Base-by-base conservation (phyloP, 148 eudicot genomes). In the Silene uniflora region DNA sequence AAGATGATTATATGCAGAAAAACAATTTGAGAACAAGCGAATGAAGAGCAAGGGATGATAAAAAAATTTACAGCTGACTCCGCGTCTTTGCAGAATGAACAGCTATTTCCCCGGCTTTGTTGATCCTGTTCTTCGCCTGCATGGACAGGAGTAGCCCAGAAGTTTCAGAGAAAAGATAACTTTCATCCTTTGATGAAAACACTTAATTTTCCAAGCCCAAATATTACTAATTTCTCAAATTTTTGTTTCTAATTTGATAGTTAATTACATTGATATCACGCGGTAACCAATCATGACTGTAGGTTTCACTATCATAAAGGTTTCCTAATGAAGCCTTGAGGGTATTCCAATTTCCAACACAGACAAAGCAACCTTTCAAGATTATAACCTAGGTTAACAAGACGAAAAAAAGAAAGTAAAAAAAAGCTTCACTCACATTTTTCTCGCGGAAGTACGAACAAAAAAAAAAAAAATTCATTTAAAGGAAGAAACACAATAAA, bases 91-190 rank as follows among this genome's bases (percentile, higher is more conserved):
- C 80, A 1, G 98, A 94, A 78, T 97, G 88, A 60, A 92, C 74
- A 78, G 89, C 96, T 68, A 94, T 83, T 83, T 90, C 97, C 63
- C 98, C 97, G 62, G 92, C 89, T 82, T 84, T 92, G 80, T 92
- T 94, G 67, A 94, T 89, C 83, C 89, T 87, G 76, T 92, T 90
- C 86, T 91, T 94, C 87, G 89, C 97, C 97, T 92, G 90, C 64
- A 55, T 55, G 79, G 21, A 55, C 62, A 67, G 44, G 63, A 68
- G 25, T 16, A 21, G 22, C 58, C 73, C 6, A 63, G 27, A 42
- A 47, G 56, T 56, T 29, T 61, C 77, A 39, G 62, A n/a, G 22
- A 66, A 21, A 70, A 49, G 67, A 44, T 10, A 67, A 72, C 19
- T 8, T 19, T n/a, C 24, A 10, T 14, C 19, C 16, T 70, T 21